Percentiles rank a stretch among this genome's conserved stretches.
Evolutionary conservation across 169 alveolate genomes (phyloP).

Genomic region (Eimeria zaria): DNA sequence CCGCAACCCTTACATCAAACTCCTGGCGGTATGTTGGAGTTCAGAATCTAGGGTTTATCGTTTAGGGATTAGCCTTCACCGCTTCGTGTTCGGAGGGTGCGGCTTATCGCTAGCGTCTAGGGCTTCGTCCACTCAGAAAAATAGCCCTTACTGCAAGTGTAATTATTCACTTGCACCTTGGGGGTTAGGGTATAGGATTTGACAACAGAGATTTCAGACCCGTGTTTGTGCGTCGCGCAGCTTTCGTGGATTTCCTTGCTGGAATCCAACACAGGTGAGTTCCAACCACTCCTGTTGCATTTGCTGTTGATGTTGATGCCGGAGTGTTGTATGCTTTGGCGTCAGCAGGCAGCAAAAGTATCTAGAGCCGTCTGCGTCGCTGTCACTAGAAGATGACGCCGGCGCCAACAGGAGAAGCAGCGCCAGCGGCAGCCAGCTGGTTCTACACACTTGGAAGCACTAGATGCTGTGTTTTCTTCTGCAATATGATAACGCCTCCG

Average conservation of each 20-base stretch:
- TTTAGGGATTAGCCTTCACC: background rate
- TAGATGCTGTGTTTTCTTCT: background rate
- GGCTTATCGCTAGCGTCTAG: background rate
- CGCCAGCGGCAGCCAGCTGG: conserved; percentile 8
- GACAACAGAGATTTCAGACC: background rate
- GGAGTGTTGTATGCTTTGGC: background rate
- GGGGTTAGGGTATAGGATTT: background rate
- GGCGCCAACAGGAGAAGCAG: background rate
- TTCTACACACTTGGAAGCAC: background rate
- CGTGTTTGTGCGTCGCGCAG: conserved; percentile 70
- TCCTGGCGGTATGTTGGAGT: conserved; percentile 58
- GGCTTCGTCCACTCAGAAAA: background rate
- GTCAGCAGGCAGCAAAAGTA: background rate
- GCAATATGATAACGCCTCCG: background rate
- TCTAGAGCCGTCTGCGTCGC: conserved; percentile 2
- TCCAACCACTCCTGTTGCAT: background rate
- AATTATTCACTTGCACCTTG: background rate
- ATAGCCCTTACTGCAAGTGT: background rate
- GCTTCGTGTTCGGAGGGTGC: background rate
- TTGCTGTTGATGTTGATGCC: background rate
- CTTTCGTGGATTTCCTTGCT: conserved; percentile 84
- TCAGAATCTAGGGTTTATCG: background rate
- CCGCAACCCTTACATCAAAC: conserved; percentile 82
- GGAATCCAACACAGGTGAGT: conserved; percentile 64
- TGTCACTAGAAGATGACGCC: background rate